Conservation (phyloP, 257 asterid species). For the Primulina huaijiensis region DNA sequence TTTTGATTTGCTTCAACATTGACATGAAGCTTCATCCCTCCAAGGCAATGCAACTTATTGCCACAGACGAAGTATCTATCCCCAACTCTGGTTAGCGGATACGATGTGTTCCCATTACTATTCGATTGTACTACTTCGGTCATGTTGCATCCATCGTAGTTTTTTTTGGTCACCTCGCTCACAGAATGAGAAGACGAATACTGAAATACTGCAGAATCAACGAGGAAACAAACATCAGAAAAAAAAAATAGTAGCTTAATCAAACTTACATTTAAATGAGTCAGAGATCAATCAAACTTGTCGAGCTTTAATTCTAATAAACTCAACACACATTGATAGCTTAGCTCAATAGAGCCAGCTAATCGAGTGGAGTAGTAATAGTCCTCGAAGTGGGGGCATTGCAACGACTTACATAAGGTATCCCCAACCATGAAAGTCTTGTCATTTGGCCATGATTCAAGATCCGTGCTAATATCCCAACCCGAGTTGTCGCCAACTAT, state of each 20-base stretch:
- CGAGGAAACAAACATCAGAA: neutral
- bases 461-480: constrained; percentile 89
- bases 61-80: constrained; percentile 66
- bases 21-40: constrained; percentile 79
- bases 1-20: constrained; percentile 26
- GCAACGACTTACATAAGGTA: constrained; percentile 49
- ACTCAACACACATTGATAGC: too few species aligned
- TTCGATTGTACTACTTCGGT: constrained; percentile 57
- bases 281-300: neutral
- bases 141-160: constrained; percentile 61
- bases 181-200: constrained; percentile 63
- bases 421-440: constrained; percentile 59
- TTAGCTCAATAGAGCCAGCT: too few species aligned
- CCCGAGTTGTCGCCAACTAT: constrained; percentile 73
- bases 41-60: constrained; percentile 67
- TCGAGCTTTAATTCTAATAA: too few species aligned
- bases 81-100: constrained; percentile 44
- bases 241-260: neutral
- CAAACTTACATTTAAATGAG: neutral
- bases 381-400: neutral
- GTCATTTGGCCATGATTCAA: constrained; percentile 60
- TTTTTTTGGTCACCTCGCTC: constrained; percentile 46
- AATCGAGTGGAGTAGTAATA: too few species aligned
- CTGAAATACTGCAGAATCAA: constrained; percentile 51
- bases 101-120: constrained; percentile 61